Evolutionary conservation across 2,329 filamentous ascomycete genomes (phyloP).

Genomic region (Huntiella savannae): DNA sequence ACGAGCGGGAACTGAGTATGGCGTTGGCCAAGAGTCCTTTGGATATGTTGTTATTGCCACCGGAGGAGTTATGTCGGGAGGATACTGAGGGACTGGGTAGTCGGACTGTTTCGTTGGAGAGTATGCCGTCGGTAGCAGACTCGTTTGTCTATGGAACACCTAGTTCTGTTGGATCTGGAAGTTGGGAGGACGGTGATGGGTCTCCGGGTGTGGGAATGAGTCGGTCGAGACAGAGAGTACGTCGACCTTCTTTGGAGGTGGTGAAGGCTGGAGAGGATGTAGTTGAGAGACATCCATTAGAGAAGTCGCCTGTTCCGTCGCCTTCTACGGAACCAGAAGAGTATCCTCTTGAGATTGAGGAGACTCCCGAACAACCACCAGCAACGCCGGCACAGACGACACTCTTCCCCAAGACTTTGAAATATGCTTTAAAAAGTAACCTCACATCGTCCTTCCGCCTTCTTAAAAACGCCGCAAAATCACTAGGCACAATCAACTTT

Average conservation of each 20-base stretch:
- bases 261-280: too few species aligned
- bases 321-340: slow-evolving; percentile 31
- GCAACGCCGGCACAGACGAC: too few species aligned
- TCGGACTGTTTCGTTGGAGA: slow-evolving; percentile 39
- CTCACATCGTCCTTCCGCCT: slow-evolving; percentile 47
- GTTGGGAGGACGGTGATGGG: slow-evolving; percentile 18
- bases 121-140: slow-evolving; percentile 38
- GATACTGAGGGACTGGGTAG: slow-evolving; percentile 31
- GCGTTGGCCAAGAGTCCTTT: slow-evolving; percentile 34
- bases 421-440: slow-evolving; percentile 45
- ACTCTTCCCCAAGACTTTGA: slow-evolving; percentile 5
- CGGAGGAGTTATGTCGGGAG: slow-evolving; percentile 27
- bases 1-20: slow-evolving; percentile 27
- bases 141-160: slow-evolving; percentile 32
- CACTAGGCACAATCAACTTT: slow-evolving; percentile 42
- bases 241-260: slow-evolving; percentile 28
- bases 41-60: slow-evolving; percentile 39
- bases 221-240: slow-evolving; percentile 18
- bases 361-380: slow-evolving; percentile 25
- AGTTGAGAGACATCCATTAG: too few species aligned
- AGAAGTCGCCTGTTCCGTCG: slow-evolving; percentile 26
- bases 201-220: neutral
- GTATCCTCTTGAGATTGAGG: slow-evolving; percentile 30
- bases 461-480: slow-evolving; percentile 42
- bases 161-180: slow-evolving; percentile 31